Conservation (phyloP, 257 asterid genomes). For the Nicotiana noctiflora region DNA sequence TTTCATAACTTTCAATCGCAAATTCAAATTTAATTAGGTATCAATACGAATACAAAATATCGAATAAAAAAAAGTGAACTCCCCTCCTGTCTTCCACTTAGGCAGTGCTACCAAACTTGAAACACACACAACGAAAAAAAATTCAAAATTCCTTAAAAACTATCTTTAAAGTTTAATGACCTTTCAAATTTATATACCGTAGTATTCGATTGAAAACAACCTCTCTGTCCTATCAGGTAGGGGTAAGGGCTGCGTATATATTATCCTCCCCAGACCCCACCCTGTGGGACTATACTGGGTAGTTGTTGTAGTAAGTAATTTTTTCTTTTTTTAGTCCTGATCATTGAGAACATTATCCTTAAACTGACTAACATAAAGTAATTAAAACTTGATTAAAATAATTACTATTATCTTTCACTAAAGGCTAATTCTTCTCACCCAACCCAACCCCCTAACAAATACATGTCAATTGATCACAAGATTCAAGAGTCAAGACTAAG, state of each 20-base stretch:
- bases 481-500: background rate
- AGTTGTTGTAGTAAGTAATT: no score
- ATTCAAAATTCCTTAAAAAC: constrained; percentile 16
- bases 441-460: background rate
- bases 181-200: background rate
- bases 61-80: background rate
- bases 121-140: constrained; percentile 21
- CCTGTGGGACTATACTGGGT: no score
- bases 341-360: background rate
- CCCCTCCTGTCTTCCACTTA: constrained; percentile 11
- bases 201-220: no score
- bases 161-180: background rate
- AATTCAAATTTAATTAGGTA: no score
- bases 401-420: background rate
- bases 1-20: no score
- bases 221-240: no score
- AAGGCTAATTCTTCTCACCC: background rate
- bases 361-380: background rate
- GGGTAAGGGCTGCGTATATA: no score
- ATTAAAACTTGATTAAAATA: background rate
- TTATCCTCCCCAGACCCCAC: no score
- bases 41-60: no score
- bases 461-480: background rate
- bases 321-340: background rate
- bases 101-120: constrained; percentile 28